Evolutionary conservation across 306 rosid species (phyloP).

Genomic region (Corylus avellana): DNA sequence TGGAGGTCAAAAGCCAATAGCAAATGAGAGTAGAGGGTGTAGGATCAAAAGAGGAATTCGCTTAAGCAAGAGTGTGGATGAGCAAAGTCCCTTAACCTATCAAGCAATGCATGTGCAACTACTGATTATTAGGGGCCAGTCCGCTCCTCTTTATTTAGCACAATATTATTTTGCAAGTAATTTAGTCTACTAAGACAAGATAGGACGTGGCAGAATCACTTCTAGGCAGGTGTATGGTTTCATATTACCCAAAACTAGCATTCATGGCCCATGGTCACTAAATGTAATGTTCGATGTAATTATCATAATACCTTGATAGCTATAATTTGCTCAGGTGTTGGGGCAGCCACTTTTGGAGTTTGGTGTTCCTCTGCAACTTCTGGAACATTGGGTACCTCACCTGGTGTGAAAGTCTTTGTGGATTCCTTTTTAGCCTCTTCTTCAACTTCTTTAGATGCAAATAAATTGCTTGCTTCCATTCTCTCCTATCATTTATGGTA

Average conservation of each 20-base stretch:
- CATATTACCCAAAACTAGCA: neutral
- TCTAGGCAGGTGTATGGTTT: neutral
- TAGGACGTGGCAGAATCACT: neutral
- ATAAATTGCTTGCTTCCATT: slow-evolving; percentile 72
- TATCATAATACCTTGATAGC: slow-evolving; percentile 74
- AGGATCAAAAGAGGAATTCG: no score
- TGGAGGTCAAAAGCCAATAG: no score
- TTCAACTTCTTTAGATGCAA: slow-evolving; percentile 64
- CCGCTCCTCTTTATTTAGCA: neutral
- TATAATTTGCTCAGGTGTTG: slow-evolving; percentile 90
- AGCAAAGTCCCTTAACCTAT: no score
- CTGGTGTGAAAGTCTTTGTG: slow-evolving; percentile 36
- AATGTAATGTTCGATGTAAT: neutral
- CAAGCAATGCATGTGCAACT: no score
- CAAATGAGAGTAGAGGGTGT: no score
- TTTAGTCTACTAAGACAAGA: neutral
- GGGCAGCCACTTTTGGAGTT: slow-evolving; percentile 56
- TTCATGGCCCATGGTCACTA: neutral
- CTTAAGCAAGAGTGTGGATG: no score
- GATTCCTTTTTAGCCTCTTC: slow-evolving; percentile 71
- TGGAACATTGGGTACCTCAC: slow-evolving; percentile 48
- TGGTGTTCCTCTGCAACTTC: slow-evolving; percentile 67
- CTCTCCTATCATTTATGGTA: slow-evolving; percentile 61
- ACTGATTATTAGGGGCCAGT: no score
- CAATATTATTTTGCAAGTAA: neutral